Evolutionary conservation across 176 grass and related monocot genomes (phyloP), one percentile per base, ranked within the genome.

Genomic region (Raddia distichophylla): DNA sequence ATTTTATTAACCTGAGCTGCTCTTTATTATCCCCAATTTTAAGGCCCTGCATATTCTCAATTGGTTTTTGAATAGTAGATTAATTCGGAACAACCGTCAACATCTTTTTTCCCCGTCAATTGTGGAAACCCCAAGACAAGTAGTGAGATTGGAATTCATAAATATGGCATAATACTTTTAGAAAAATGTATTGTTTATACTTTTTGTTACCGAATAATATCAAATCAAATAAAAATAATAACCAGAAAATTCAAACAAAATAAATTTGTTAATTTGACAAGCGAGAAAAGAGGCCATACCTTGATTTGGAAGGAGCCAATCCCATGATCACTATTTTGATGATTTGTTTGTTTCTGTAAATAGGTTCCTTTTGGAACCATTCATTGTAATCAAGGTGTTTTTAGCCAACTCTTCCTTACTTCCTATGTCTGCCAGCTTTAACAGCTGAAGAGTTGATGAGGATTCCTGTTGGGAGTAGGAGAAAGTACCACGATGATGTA

Each of bases 401-500:
- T 44, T 7, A 60, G 45, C 12, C 44, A 82, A 78, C 15, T 67
- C 10, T 60, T 82, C 20, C 50, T 16, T 51, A 52, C 6, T 56
- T 76, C 6, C 43, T 69, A 55, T 84, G 83, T 83, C 13, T 68
- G 42, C 32, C 61, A 99, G 97, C 85, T 94, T 86, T 94, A 86
- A 96, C 82, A 20, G 73, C 88, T 5, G 89, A 96, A 88, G 82
- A 96, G 70, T 71, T 99, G 67, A 86, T 90, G 91, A 91, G 81
- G 46, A 88, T 96, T 84, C 91, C 97, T 50, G 91, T 82, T 60
- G 97, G 97, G 58, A 93, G 89, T 68, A 99, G 93, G 67, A 94
- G 97, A 67, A 99, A 90, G 64, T 99, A 99, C 67, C 93, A 99
- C 4, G 97, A 99, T 66, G 97, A 99, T 49, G 93, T 99, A 42